Conservation (phyloP, 2,329 filamentous ascomycete genomes). For the Arthrinium puccinioides region DNA sequence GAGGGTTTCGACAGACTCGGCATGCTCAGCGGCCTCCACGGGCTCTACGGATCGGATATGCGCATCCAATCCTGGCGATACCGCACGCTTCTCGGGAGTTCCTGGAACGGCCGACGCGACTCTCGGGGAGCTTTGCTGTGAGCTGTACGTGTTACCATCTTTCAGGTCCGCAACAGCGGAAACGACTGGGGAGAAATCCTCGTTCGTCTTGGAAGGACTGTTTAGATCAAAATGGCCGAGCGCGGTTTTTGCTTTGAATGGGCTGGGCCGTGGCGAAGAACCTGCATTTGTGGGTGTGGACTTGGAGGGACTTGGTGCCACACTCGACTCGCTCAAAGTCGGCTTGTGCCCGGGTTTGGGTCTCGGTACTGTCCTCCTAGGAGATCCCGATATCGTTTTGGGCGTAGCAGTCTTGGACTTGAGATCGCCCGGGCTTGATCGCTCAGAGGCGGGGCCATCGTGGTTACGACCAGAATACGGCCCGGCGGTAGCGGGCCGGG, state of each 20-base stretch:
- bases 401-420: constrained; percentile 41
- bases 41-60: not conserved
- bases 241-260: constrained; percentile 27
- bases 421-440: constrained; percentile 37
- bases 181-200: constrained; percentile 36
- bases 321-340: constrained; percentile 43
- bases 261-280: constrained; percentile 34
- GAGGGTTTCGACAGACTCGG: not conserved
- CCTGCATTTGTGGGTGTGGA: not conserved
- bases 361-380: constrained; percentile 40
- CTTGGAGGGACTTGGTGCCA: constrained; percentile 25
- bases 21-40: not conserved
- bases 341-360: constrained; percentile 39
- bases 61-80: not conserved
- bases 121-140: constrained; percentile 9
- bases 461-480: constrained; percentile 57
- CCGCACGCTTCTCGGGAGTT: not conserved
- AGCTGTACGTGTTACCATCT: constrained; percentile 5
- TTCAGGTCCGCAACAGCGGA: not conserved
- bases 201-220: constrained; percentile 42
- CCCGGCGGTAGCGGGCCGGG: constrained; percentile 56
- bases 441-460: constrained; percentile 31
- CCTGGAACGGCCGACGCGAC: not conserved
- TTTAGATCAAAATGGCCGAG: constrained; percentile 13
- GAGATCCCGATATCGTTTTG: constrained; percentile 44